These are phyloP conservation scores for Hyphodiscus hymeniophilus DNA, from an alignment of 495 filamentous ascomycete species.

Conservation along the genomic window DNA sequence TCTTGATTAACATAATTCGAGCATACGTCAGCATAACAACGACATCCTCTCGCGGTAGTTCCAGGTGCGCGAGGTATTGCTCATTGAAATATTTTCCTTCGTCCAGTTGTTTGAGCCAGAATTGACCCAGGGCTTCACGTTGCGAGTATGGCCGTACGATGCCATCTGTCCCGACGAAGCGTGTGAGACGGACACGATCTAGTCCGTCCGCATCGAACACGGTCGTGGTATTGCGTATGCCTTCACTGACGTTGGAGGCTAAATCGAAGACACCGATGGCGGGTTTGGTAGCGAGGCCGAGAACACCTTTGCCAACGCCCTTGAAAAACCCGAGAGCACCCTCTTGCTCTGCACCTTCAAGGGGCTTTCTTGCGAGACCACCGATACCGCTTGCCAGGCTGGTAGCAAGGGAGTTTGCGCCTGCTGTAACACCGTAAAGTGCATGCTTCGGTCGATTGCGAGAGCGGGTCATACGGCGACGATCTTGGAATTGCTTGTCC, in stretches of 20 bases:
- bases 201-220: constrained; percentile 93
- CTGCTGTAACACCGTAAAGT: constrained; percentile 89
- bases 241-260: constrained; percentile 91
- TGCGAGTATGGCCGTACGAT: constrained; percentile 93
- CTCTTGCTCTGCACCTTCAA: constrained; percentile 95
- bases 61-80: constrained; percentile 92
- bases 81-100: constrained; percentile 97
- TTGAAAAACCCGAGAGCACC: constrained; percentile 92
- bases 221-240: constrained; percentile 95
- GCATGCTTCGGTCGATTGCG: constrained; percentile 95
- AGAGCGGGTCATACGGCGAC: constrained; percentile 85
- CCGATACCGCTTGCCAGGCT: constrained; percentile 90
- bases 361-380: constrained; percentile 82
- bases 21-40: constrained; percentile 92
- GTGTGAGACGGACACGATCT: constrained; percentile 83
- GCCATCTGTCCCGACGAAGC: constrained; percentile 86
- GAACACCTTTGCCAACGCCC: constrained; percentile 88
- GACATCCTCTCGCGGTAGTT: constrained; percentile 83
- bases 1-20: constrained; percentile 83
- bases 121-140: constrained; percentile 92
- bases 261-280: constrained; percentile 96
- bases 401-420: constrained; percentile 87
- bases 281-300: constrained; percentile 90
- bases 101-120: constrained; percentile 96
- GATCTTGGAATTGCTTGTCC: constrained; percentile 97